Evolutionary conservation across 345 rosid species (phyloP).

Genomic region (Aquilaria sinensis): DNA sequence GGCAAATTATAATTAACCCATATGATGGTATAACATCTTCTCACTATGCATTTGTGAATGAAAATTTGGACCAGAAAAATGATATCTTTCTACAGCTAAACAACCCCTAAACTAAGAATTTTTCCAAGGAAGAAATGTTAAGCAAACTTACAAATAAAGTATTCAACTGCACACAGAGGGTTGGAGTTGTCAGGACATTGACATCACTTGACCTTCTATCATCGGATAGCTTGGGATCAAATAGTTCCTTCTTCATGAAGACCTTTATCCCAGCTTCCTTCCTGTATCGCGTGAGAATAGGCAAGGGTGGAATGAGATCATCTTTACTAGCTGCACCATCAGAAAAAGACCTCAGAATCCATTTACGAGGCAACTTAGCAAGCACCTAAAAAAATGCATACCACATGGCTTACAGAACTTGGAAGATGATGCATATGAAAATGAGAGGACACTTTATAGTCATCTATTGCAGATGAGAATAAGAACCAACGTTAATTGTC

Average conservation of each 20-base stretch:
- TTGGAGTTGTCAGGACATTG: slow-evolving; percentile 51
- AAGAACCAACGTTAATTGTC: not conserved
- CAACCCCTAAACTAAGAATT: too few relatives aligned
- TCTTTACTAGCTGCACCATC: slow-evolving; percentile 69
- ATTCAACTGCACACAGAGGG: slow-evolving; percentile 89
- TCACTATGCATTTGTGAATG: too few relatives aligned
- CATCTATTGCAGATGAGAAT: not conserved
- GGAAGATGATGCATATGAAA: not conserved
- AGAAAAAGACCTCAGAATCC: slow-evolving; percentile 17
- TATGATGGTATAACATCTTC: too few relatives aligned
- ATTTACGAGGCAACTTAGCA: slow-evolving; percentile 8
- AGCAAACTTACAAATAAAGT: slow-evolving; percentile 65
- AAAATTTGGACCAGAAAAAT: too few relatives aligned
- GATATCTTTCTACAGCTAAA: too few relatives aligned
- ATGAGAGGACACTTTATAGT: not conserved
- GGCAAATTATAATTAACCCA: too few relatives aligned
- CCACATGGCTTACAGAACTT: not conserved
- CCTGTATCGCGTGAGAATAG: slow-evolving; percentile 82
- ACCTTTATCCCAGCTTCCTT: slow-evolving; percentile 90
- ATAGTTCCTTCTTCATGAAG: slow-evolving; percentile 91
- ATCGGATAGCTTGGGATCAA: slow-evolving; percentile 66
- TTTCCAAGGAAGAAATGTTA: slow-evolving; percentile 11
- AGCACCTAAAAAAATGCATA: not conserved
- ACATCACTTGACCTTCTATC: slow-evolving; percentile 66
- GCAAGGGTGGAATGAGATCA: slow-evolving; percentile 91